These are phyloP conservation scores for Sonneratia alba DNA, from an alignment of 345 rosid genomes.

Conservation along the genomic window DNA sequence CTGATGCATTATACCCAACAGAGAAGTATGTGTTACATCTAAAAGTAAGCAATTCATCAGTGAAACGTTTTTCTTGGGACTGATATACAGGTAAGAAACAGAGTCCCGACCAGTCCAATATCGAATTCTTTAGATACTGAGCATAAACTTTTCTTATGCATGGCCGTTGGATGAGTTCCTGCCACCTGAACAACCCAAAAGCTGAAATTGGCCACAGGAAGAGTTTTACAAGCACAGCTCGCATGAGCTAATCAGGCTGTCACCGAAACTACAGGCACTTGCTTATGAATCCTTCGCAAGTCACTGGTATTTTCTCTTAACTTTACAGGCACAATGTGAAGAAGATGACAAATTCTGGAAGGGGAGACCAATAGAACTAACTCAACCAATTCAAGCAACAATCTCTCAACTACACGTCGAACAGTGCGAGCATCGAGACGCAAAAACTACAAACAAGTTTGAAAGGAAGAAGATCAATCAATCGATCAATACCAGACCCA, in stretches of 20 bases:
- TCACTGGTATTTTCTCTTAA: background rate
- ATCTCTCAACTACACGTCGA: background rate
- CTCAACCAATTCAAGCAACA: background rate
- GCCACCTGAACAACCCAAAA: no score
- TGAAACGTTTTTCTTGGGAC: background rate
- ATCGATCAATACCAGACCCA: constrained; percentile 57
- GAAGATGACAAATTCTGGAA: background rate
- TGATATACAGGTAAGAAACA: background rate
- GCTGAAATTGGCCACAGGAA: no score
- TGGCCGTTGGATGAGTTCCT: no score
- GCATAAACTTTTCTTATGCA: no score
- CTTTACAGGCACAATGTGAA: background rate
- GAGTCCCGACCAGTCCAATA: background rate
- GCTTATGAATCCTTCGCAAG: no score
- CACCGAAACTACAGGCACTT: background rate
- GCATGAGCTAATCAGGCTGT: no score
- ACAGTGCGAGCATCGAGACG: background rate
- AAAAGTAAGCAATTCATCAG: background rate
- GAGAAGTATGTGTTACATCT: background rate
- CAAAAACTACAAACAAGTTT: background rate
- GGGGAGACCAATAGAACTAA: background rate
- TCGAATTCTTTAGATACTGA: background rate
- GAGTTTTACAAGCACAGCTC: no score
- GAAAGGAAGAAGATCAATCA: background rate
- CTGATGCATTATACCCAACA: background rate